Conservation (phyloP, 1,139 yeast genomes). For the Kluyveromyces sp. region DNA sequence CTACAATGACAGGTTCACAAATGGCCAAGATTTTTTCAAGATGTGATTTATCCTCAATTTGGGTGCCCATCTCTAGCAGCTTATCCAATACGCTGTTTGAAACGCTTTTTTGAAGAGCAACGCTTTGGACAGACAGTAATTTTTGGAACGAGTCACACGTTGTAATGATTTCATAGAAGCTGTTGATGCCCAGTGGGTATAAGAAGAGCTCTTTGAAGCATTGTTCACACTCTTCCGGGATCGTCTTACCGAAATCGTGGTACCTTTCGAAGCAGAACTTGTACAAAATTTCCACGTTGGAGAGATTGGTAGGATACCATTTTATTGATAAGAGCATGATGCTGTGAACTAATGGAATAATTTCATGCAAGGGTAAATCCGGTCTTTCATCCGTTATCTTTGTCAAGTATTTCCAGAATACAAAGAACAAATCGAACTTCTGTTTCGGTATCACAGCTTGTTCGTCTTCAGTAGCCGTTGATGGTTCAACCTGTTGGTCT, state of each 20-base stretch:
- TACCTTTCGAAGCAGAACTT: slow-evolving; percentile 50
- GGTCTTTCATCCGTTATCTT: slow-evolving; percentile 51
- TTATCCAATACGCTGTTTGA: slow-evolving; percentile 17
- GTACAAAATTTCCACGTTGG: slow-evolving; percentile 56
- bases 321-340: slow-evolving; percentile 57
- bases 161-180: slow-evolving; percentile 16
- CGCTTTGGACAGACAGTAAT: slow-evolving; percentile 18
- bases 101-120: slow-evolving; percentile 15
- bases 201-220: slow-evolving; percentile 19
- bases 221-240: slow-evolving; percentile 17
- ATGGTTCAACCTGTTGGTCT: too few relatives aligned
- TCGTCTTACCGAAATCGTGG: slow-evolving; percentile 27
- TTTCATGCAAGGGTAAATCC: slow-evolving; percentile 58
- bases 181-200: slow-evolving; percentile 11
- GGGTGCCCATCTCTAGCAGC: slow-evolving; percentile 10
- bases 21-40: slow-evolving; percentile 23
- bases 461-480: slow-evolving; percentile 10
- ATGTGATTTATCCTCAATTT: slow-evolving; percentile 18
- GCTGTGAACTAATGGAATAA: slow-evolving; percentile 57
- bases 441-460: slow-evolving; percentile 7
- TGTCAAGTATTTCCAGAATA: slow-evolving; percentile 60
- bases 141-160: slow-evolving; percentile 21
- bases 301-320: slow-evolving; percentile 58
- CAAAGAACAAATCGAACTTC: slow-evolving; percentile 41
- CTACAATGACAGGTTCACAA: slow-evolving; percentile 19